Base-by-base conservation (phyloP, 2,329 filamentous ascomycete species). In the Pseudogymnoascus destructans region DNA sequence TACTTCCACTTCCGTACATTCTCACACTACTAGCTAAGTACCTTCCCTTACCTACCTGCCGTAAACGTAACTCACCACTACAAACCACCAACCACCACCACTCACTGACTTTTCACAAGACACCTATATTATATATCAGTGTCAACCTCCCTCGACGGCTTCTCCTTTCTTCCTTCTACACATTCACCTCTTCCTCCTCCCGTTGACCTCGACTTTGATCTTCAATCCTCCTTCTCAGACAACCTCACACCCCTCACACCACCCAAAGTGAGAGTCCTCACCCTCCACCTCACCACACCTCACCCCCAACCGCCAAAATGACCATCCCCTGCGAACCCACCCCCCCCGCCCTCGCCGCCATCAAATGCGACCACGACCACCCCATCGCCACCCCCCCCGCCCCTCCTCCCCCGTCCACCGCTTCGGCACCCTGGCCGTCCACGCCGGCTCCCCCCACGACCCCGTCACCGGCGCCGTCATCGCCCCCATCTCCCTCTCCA, bases 381-480 rank as follows among this genome's bases (percentile, higher is more conserved):
- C 74, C 81, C 57, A 84, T 88, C 25, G 25, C 68, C 79, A 85
- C 66, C 87, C 87, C 63, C 84, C 86, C 56, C 79, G 85, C 63
- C 81, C 85, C 54, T 81, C 84, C 35, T 85, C 87, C 46, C 87
- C 89, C 63, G 78, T 85, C 59, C 85, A 89, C 71, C 78, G 82
- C 63, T 97, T 98, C 73, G 93, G 89, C 61, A 98, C 93, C 54
- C 81, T 95, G 62, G 93, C 93, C 59, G 93, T 98, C 17, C 93
- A 98, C 73, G 91, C 92, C 63, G 93, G 93, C 61, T 81, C 89
- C 42, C 89, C 89, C 66, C 88, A 95, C 71, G 93, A 98, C 74
- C 87, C 92, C 54, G 77, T 81, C 38, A 98, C 92, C 21, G 93
- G 93, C 63, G 93, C 93, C 65, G 93, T 98, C 67, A 98, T 98